Percentiles rank a stretch among this genome's conserved stretches.
Conservation (phyloP, 2,329 filamentous ascomycete species). For the Botryotinia calthae region DNA sequence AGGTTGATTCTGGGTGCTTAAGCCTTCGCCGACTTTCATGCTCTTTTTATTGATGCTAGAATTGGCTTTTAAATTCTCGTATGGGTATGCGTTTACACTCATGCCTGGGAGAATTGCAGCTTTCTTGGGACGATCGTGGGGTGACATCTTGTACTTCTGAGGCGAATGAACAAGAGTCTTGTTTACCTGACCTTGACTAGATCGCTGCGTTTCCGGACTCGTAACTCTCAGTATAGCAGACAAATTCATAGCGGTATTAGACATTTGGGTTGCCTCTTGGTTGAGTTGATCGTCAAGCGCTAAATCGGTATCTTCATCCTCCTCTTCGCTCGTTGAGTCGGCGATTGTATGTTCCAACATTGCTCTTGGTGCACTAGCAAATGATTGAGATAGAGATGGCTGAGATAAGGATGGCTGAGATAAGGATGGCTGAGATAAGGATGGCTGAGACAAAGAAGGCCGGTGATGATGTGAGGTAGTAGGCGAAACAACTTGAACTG, state of each 20-base stretch:
- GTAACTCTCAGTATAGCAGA: not conserved
- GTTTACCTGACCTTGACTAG: not conserved
- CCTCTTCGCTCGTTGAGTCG: constrained; percentile 22
- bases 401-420: constrained; percentile 30
- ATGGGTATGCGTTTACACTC: constrained; percentile 15
- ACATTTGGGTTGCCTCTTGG: constrained; percentile 13
- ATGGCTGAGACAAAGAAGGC: constrained; percentile 27
- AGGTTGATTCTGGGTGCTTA: not conserved
- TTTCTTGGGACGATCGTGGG: constrained; percentile 7
- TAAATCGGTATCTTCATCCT: constrained; percentile 25
- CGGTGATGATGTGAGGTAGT: not conserved
- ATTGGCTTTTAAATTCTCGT: not conserved
- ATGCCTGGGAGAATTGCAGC: constrained; percentile 20
- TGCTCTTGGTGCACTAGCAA: constrained; percentile 27
- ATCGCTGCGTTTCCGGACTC: not conserved
- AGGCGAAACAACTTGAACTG: constrained; percentile 1
- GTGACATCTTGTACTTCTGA: constrained; percentile 8
- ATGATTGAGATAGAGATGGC: constrained; percentile 29
- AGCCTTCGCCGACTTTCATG: not conserved
- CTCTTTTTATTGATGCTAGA: not conserved
- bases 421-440: constrained; percentile 29
- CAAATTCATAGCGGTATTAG: not conserved
- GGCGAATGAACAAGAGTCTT: not conserved
- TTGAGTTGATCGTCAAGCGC: constrained; percentile 27
- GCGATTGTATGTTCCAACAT: constrained; percentile 21